These are phyloP conservation scores for Trametes meyenii DNA, from an alignment of 768 basidiomycete species.

Conservation along the genomic window DNA sequence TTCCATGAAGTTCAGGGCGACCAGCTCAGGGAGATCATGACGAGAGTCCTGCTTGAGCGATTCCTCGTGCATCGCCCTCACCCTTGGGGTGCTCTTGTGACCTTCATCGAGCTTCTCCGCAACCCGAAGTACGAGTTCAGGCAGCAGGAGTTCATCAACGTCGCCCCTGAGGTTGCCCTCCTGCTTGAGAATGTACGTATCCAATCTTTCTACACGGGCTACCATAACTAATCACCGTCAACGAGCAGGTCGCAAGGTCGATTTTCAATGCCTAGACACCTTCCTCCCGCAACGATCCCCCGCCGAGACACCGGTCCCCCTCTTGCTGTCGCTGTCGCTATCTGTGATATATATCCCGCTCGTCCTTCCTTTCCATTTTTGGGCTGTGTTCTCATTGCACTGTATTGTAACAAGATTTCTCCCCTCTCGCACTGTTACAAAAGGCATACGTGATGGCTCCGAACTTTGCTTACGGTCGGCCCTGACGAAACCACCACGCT, in stretches of 20 bases:
- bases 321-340: conserved; percentile 62
- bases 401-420: conserved; percentile 83
- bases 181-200: conserved; percentile 78
- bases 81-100: conserved; percentile 93
- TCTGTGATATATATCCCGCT: conserved; percentile 79
- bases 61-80: conserved; percentile 95
- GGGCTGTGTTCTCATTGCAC: conserved; percentile 54
- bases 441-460: conserved; percentile 41
- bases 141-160: conserved; percentile 83
- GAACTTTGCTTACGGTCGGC: conserved; percentile 47
- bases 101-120: conserved; percentile 91
- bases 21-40: conserved; percentile 78
- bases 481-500: conserved; percentile 34
- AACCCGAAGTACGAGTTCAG: conserved; percentile 92
- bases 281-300: conserved; percentile 25
- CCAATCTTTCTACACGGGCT: conserved; percentile 5
- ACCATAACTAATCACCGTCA: conserved; percentile 16
- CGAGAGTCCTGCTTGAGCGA: conserved; percentile 89
- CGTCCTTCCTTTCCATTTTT: conserved; percentile 52
- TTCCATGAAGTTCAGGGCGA: conserved; percentile 82
- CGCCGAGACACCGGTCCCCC: conserved; percentile 18
- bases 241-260: conserved; percentile 68
- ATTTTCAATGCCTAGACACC: conserved; percentile 78
- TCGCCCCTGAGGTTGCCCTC: conserved; percentile 84
- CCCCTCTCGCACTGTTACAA: conserved; percentile 57